phyloP scores from a whole-genome alignment of 2,329 filamentous ascomycete species.

The Microcyclosporella mali region DNA sequence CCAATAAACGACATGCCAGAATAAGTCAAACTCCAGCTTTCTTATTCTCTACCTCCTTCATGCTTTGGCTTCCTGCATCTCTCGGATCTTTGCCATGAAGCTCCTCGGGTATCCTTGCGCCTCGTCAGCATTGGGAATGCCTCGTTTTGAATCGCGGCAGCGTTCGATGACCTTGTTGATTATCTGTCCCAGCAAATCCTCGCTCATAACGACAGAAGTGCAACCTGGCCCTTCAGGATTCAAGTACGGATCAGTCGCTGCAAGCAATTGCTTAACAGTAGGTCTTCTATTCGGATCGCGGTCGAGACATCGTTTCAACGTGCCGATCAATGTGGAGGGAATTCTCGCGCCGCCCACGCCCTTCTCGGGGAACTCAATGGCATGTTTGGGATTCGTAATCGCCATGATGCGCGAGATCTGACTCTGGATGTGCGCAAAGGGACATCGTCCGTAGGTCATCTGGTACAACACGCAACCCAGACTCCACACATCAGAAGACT shows the following conservation, averaged over 20 bases:
- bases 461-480: slow-evolving; percentile 95
- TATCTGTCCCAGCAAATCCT: slow-evolving; percentile 56
- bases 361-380: slow-evolving; percentile 63
- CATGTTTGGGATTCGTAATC: slow-evolving; percentile 71
- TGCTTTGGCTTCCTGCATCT: slow-evolving; percentile 30
- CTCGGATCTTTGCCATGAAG: slow-evolving; percentile 44
- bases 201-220: slow-evolving; percentile 45
- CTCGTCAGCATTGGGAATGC: slow-evolving; percentile 53
- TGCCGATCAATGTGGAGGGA: slow-evolving; percentile 50
- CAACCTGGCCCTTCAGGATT: slow-evolving; percentile 48
- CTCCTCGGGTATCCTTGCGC: slow-evolving; percentile 40
- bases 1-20: neutral
- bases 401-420: slow-evolving; percentile 80
- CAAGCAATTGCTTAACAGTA: slow-evolving; percentile 51
- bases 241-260: slow-evolving; percentile 51
- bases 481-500: slow-evolving; percentile 93
- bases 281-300: slow-evolving; percentile 53
- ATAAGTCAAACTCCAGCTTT: neutral
- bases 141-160: slow-evolving; percentile 47
- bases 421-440: slow-evolving; percentile 86
- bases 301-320: slow-evolving; percentile 53
- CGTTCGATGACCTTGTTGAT: slow-evolving; percentile 55
- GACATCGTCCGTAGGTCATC: slow-evolving; percentile 95
- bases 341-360: slow-evolving; percentile 60
- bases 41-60: neutral